Evolutionary conservation across 164 flowering plant genomes (phyloP), one percentile per base, ranked within the genome.

Genomic region (Magnolia officinalis): DNA sequence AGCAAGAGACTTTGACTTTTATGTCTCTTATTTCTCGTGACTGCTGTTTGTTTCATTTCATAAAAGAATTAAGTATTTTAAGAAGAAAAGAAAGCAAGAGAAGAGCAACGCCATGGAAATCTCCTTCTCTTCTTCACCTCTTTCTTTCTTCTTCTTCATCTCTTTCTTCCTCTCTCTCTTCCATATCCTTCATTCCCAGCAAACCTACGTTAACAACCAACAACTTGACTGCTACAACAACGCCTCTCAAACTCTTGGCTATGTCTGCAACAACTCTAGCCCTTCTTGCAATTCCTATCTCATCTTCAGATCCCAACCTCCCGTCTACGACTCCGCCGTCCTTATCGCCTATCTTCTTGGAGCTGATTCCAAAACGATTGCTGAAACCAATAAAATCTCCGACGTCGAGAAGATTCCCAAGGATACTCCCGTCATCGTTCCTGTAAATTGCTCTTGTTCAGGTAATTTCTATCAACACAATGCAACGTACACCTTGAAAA

Each of bases 361-460:
- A 31, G 21, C 86, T 19, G 63, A 75, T 0, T 61, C 89, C 14
- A n/a, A 83, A n/a, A 31, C 4, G n/a, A 81, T 90, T 58, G 84
- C 88, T 61, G 10, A 37, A 13, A 20, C 80, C 84, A 86, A 90
- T 79, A 74, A 82, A 74, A 20, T 89, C 75, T 63, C 89, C 26
- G 82, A 74, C 59, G 70, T 81, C n/a, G 74, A 80, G 26, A 52
- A 76, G 58, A 74, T 89, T 64, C 87, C 88, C 59, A 2, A 74
- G 8, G 65, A 84, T 78, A 77, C 74, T 16, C 75, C 51, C 6
- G 26, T 92, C n/a, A 37, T 87, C 50, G 84, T 85, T 69, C 97
- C 94, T 24, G 81, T 90, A 78, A 85, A 76, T 69, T 92, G 97
- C 74, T 84, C 91, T 14, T 88, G 93, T 76, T 75, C 85, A 7